Percentiles rank a stretch among this genome's conserved stretches.
Conservation (phyloP, 2,329 filamentous ascomycete genomes). For the Colletotrichum lini region DNA sequence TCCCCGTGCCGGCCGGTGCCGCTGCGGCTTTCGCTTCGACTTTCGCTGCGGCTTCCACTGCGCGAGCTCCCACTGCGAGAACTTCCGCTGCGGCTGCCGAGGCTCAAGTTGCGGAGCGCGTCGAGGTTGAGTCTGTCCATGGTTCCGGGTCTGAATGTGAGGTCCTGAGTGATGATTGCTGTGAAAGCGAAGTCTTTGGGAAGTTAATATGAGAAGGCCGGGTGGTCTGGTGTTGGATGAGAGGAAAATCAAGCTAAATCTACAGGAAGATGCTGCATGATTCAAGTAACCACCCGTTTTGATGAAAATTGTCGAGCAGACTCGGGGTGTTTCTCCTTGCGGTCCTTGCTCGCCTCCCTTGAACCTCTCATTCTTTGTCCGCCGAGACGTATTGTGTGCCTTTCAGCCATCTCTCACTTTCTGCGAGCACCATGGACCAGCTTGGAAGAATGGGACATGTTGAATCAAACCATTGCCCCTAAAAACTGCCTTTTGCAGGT, state of each 20-base stretch:
- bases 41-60: too few relatives aligned
- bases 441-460: neutral
- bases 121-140: neutral
- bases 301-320: neutral
- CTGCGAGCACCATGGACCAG: too few relatives aligned
- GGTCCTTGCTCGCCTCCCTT: neutral
- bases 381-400: neutral
- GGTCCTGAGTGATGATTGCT: too few relatives aligned
- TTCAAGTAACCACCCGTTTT: neutral
- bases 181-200: too few relatives aligned
- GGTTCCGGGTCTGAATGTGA: neutral
- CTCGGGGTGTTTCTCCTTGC: neutral
- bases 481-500: neutral
- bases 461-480: neutral
- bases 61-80: too few relatives aligned
- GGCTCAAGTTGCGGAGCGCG: neutral
- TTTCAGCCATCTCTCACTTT: neutral
- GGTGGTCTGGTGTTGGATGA: neutral
- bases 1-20: neutral
- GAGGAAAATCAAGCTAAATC: neutral
- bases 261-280: neutral
- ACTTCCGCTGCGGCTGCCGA: neutral
- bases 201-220: neutral
- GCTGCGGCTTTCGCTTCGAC: neutral
- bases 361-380: neutral